These are phyloP conservation scores for Martiniozyma abietophila DNA, from an alignment of 805 yeast species.

Conservation along the genomic window DNA sequence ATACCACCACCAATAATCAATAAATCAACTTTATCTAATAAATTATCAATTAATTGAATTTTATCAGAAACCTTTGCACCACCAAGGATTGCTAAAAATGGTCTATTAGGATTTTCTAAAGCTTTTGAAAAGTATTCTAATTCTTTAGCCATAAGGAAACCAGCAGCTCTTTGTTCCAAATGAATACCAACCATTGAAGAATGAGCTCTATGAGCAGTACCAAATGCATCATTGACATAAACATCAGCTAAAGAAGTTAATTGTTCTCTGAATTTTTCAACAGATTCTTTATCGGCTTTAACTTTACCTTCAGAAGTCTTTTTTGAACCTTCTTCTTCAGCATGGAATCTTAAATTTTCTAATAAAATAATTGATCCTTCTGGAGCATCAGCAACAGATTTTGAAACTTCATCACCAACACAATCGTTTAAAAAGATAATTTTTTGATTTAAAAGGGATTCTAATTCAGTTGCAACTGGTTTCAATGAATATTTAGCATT, in stretches of 20 bases:
- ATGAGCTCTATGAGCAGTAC: slow-evolving; percentile 99
- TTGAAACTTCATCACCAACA: slow-evolving; percentile 87
- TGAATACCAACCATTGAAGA: slow-evolving; percentile 98
- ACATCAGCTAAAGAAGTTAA: slow-evolving; percentile 93
- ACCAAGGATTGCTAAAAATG: slow-evolving; percentile 97
- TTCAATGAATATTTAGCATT: slow-evolving; percentile 80
- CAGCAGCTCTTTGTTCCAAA: slow-evolving; percentile 93
- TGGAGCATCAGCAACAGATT: slow-evolving; percentile 61
- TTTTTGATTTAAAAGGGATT: slow-evolving; percentile 59
- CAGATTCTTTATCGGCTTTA: slow-evolving; percentile 83
- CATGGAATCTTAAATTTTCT: slow-evolving; percentile 98
- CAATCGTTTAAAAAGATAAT: slow-evolving; percentile 83
- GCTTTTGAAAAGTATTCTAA: slow-evolving; percentile 97
- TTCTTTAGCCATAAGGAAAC: slow-evolving; percentile 98
- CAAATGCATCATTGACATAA: slow-evolving; percentile 96
- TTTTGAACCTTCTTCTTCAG: slow-evolving; percentile 92
- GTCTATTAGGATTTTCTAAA: slow-evolving; percentile 94
- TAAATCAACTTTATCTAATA: slow-evolving; percentile 88
- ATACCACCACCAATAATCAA: slow-evolving; percentile 99
- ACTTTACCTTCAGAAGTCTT: slow-evolving; percentile 80
- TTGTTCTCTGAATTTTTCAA: slow-evolving; percentile 78
- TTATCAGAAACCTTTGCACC: slow-evolving; percentile 99
- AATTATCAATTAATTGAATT: slow-evolving; percentile 96
- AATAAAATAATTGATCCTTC: slow-evolving; percentile 80
- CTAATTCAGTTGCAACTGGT: slow-evolving; percentile 89